Evolutionary conservation across 192 early-diverging fungal genomes (phyloP).

Genomic region (Rhizophagus prolifer): DNA sequence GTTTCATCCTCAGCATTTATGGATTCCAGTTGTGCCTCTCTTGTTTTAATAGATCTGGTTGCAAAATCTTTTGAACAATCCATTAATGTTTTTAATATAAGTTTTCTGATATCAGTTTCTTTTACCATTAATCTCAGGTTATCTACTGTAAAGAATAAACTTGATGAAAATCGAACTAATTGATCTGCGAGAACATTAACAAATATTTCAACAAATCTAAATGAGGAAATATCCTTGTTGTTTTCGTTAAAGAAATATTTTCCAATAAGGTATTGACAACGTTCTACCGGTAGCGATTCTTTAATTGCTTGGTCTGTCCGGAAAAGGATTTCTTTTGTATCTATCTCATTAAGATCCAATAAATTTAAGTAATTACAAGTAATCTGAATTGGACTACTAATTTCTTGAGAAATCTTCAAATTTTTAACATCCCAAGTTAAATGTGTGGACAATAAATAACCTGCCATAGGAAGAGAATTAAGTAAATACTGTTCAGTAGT

Average conservation of each 20-base stretch:
- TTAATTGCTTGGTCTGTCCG: background rate
- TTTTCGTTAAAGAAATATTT: constrained; percentile 30
- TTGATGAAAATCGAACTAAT: constrained; percentile 32
- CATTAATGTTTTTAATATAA: constrained; percentile 9
- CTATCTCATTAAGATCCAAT: too few relatives aligned
- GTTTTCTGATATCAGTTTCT: constrained; percentile 16
- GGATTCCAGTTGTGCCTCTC: background rate
- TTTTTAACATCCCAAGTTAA: constrained; percentile 24
- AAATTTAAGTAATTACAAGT: constrained; percentile 25
- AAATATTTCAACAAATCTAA: constrained; percentile 32
- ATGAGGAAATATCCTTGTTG: background rate
- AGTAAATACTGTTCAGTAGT: constrained; percentile 19
- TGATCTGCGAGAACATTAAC: constrained; percentile 33
- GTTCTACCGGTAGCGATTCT: background rate
- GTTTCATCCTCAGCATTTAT: background rate
- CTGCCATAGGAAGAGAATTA: constrained; percentile 13
- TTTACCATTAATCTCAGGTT: constrained; percentile 29
- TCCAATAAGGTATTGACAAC: constrained; percentile 15
- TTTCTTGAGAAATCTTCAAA: constrained; percentile 21
- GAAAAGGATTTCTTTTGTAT: constrained; percentile 24
- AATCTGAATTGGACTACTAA: constrained; percentile 24
- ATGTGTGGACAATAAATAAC: background rate
- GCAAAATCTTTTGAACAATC: constrained; percentile 16
- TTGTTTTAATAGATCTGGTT: background rate
- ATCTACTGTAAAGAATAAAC: constrained; percentile 25